A percentile compares a stretch with the other conserved stretches of the same genome.
These are phyloP conservation scores for Cunninghamia lanceolata DNA, from an alignment of 75 land plant species.

Conservation along the genomic window DNA sequence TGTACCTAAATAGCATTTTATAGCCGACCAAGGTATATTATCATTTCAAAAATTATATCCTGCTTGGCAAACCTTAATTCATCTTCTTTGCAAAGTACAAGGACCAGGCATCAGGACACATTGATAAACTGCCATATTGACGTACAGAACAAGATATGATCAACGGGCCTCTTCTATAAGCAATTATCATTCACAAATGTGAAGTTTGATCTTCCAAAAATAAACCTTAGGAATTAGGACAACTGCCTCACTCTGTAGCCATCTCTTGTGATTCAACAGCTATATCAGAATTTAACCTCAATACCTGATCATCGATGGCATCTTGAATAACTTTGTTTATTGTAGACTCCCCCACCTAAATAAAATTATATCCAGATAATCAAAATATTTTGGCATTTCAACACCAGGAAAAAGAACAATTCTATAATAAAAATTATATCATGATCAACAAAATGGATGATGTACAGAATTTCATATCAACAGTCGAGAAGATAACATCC, in stretches of 20 bases:
- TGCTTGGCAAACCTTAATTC: not conserved
- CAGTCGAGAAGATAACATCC: not conserved
- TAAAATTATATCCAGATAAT: not conserved
- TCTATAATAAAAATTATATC: not conserved
- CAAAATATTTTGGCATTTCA: not conserved
- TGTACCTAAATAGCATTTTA: not conserved
- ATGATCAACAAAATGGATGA: not conserved
- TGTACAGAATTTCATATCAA: not conserved
- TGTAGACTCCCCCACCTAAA: not conserved
- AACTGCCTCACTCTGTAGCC: not conserved
- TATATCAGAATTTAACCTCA: not conserved
- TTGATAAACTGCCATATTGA: not conserved
- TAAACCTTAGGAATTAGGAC: not conserved
- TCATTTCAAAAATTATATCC: not conserved
- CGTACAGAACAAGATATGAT: not conserved
- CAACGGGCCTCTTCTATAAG: not conserved
- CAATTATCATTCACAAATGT: not conserved
- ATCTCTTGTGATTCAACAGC: not conserved
- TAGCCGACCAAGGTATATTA: not conserved
- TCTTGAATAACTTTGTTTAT: constrained; percentile 4
- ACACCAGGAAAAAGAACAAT: not conserved
- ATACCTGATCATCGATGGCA: not conserved
- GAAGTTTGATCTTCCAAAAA: not conserved
- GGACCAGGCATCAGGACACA: not conserved
- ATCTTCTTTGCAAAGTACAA: not conserved